Base-by-base conservation (phyloP, 345 rosid genomes). In the Melaleuca quinquenervia region DNA sequence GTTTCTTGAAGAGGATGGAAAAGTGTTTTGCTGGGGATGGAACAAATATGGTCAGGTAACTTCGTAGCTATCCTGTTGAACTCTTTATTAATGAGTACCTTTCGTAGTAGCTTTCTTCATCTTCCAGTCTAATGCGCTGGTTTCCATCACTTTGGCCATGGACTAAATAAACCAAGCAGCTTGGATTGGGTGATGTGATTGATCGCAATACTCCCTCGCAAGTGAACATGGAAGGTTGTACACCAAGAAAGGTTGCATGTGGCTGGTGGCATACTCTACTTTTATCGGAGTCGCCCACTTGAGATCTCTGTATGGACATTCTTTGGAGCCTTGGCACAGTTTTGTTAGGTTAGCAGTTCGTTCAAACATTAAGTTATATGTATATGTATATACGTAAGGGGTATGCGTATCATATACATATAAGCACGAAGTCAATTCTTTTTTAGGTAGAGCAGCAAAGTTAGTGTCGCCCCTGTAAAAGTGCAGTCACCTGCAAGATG, bases 191-290 rank as follows among this genome's bases (percentile, higher is more conserved):
- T 20, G 99, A 98, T 49, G 97, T 94, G 87, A 93, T 94, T 14
- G 98, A 98, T 52, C 93, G 99, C 82, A 95, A 96, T 84, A 89
- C 90, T 56, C 99, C 99, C 29, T 90, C 95, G 82, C 92, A 91
- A 85, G 95, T 96, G 44, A 88, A 90, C 20, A 83, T 93, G 1
- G 95, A 96, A 32, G 98, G 93, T 29, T 94, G 91, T 82, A 52
- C 89, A 56, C 96, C 96, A 21, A 91, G 87, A 82, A 94, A 91
- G 87, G 91, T 97, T 1, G 95, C 96, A 20, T 97, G 99, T 56
- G 99, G 98, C 53, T 97, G 99, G 99, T 96, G 99, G 98, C 99
- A 97, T 90, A 97, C 99, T 45, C 90, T 97, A 52, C 96, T 97
- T 88, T 92, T 96, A 82, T 95, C 94, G 1, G 93, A 92, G 74